A percentile compares a stretch with the other conserved stretches of the same genome.
Evolutionary conservation across 106 monocot genomes (phyloP).

Genomic region (Apostasia ramifera): DNA sequence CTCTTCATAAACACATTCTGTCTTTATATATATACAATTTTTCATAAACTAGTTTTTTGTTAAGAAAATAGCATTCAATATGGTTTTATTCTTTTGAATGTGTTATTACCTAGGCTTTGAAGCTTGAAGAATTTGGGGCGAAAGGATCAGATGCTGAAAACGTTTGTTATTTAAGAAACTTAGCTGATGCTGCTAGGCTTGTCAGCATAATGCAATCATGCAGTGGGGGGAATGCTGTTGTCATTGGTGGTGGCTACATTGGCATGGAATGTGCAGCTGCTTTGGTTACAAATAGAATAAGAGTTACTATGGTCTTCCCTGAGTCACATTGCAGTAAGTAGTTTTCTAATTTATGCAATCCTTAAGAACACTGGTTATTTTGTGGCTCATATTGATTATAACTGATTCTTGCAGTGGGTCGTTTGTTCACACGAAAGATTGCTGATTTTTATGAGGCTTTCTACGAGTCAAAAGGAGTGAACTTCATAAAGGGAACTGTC

Average conservation of each 20-base stretch:
- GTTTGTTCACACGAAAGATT: slow-evolving; percentile 89
- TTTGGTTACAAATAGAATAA: slow-evolving; percentile 68
- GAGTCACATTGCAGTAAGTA: slow-evolving; percentile 89
- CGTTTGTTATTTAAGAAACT: slow-evolving; percentile 83
- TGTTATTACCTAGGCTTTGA: slow-evolving; percentile 57
- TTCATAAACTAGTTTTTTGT: too few species aligned
- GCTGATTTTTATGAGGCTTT: slow-evolving; percentile 87
- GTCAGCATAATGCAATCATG: slow-evolving; percentile 62
- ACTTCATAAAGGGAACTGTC: slow-evolving; percentile 91
- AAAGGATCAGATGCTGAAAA: slow-evolving; percentile 79
- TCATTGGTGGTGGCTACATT: slow-evolving; percentile 96
- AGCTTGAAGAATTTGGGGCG: slow-evolving; percentile 92
- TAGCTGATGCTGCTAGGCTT: slow-evolving; percentile 78
- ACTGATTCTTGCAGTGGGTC: slow-evolving; percentile 59
- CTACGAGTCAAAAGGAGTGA: slow-evolving; percentile 78
- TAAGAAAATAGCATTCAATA: too few species aligned
- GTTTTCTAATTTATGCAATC: neutral
- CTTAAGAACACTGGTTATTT: neutral
- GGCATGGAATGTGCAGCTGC: slow-evolving; percentile 99
- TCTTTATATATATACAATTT: too few species aligned
- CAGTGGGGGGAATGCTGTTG: slow-evolving; percentile 70
- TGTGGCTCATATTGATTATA: neutral
- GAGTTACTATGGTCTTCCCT: slow-evolving; percentile 96
- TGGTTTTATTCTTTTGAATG: too few species aligned
- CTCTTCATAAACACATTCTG: too few species aligned